phyloP scores from a whole-genome alignment of 2,329 filamentous ascomycete species.

The Penicillium sumatraense region DNA sequence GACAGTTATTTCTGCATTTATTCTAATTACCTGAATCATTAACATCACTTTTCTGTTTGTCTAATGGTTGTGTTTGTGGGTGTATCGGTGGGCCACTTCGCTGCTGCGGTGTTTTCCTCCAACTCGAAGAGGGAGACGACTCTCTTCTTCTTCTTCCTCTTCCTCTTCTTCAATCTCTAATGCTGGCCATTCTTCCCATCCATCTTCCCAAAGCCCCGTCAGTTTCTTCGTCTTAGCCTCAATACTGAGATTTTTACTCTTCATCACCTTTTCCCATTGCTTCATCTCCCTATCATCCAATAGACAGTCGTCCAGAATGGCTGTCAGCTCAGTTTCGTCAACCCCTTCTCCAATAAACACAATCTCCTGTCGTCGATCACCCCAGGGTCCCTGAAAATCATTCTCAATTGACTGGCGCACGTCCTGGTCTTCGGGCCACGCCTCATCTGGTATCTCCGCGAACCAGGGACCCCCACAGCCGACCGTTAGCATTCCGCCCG shows the following conservation, averaged over 20 bases:
- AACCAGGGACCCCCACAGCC: slow-evolving; percentile 58
- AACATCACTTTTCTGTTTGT: too few relatives aligned
- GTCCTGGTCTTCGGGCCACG: slow-evolving; percentile 56
- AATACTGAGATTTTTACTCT: slow-evolving; percentile 38
- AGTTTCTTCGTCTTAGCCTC: slow-evolving; percentile 54
- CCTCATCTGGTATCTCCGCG: slow-evolving; percentile 59
- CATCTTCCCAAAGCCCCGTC: slow-evolving; percentile 61
- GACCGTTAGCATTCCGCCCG: slow-evolving; percentile 50
- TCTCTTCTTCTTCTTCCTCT: slow-evolving; percentile 31
- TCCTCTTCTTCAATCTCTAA: slow-evolving; percentile 49
- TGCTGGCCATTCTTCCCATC: slow-evolving; percentile 61
- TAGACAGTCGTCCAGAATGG: slow-evolving; percentile 63
- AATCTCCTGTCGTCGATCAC: slow-evolving; percentile 71
- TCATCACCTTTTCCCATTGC: slow-evolving; percentile 61
- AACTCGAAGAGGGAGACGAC: slow-evolving; percentile 12
- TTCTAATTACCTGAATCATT: too few relatives aligned
- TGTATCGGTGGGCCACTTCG: slow-evolving; percentile 30
- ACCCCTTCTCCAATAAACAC: slow-evolving; percentile 74
- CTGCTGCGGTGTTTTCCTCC: slow-evolving; percentile 35
- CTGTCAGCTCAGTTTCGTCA: slow-evolving; percentile 56
- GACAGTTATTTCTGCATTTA: too few relatives aligned
- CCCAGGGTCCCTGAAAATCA: slow-evolving; percentile 62
- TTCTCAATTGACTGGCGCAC: slow-evolving; percentile 54
- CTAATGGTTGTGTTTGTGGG: slow-evolving; percentile 1
- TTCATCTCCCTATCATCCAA: slow-evolving; percentile 64